These are phyloP conservation scores for Yarrowia divulgata DNA, from an alignment of 805 yeast species.

Conservation along the genomic window DNA sequence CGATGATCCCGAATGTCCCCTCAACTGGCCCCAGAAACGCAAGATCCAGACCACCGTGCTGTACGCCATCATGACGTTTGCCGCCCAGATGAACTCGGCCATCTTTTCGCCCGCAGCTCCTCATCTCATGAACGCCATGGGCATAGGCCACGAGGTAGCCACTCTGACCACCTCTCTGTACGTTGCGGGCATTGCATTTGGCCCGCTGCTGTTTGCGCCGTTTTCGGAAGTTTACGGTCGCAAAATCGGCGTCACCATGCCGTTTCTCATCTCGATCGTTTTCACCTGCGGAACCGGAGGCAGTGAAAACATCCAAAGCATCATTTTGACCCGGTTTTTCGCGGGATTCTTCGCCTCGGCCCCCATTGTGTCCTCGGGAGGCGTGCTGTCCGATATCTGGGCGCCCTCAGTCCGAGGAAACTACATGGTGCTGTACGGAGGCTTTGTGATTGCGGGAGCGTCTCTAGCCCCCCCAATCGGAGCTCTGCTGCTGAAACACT, in stretches of 20 bases:
- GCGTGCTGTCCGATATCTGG: conserved; percentile 76
- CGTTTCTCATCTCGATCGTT: conserved; percentile 56
- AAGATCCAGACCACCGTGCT: conserved; percentile 66
- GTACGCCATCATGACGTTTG: conserved; percentile 63
- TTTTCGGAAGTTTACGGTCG: conserved; percentile 66
- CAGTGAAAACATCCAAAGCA: conserved; percentile 65
- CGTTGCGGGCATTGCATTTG: conserved; percentile 68
- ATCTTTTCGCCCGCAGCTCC: conserved; percentile 68
- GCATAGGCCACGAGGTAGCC: conserved; percentile 64
- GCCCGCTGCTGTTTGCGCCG: conserved; percentile 69
- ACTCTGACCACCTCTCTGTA: conserved; percentile 64
- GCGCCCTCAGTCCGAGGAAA: conserved; percentile 65
- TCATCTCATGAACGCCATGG: conserved; percentile 57
- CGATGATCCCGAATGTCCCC: conserved; percentile 49
- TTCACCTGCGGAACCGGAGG: conserved; percentile 66
- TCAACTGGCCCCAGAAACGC: conserved; percentile 53
- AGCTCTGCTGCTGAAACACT: conserved; percentile 69
- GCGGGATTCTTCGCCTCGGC: conserved; percentile 79
- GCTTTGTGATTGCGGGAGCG: conserved; percentile 56
- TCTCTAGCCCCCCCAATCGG: conserved; percentile 65
- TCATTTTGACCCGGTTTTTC: conserved; percentile 68
- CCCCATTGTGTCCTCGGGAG: conserved; percentile 79
- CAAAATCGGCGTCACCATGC: conserved; percentile 58
- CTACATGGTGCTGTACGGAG: conserved; percentile 71
- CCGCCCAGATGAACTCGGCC: conserved; percentile 74